phyloP scores from a whole-genome alignment of 495 filamentous ascomycete genomes.

The Aspergillus steynii region DNA sequence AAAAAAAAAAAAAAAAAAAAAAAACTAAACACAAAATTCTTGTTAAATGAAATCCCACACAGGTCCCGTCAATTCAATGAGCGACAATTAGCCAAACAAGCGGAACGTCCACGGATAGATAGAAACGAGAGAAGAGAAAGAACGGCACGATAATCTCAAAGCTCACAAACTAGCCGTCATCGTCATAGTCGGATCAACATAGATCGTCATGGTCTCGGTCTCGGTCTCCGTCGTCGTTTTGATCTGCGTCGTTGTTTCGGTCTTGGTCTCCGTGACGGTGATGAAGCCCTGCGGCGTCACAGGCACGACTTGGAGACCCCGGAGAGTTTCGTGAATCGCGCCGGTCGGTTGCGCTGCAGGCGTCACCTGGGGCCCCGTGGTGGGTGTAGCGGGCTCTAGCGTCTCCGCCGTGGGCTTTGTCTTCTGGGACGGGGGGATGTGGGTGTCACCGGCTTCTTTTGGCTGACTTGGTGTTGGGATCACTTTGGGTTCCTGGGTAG shows the following conservation, averaged over 20 bases:
- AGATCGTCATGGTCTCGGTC: background rate
- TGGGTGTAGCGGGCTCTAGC: no score
- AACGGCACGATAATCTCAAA: no score
- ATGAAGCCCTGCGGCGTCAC: conserved; percentile 3
- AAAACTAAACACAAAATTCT: no score
- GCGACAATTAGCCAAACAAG: no score
- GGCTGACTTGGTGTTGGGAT: background rate
- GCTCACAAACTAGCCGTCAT: conserved; percentile 1
- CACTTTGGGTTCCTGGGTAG: background rate
- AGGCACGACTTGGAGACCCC: background rate
- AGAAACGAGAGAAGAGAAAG: no score
- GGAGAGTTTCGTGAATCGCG: background rate
- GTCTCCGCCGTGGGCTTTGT: background rate
- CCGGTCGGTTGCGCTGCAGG: background rate
- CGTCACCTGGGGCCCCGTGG: no score
- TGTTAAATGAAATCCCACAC: no score
- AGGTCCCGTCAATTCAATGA: no score
- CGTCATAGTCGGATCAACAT: conserved; percentile 8
- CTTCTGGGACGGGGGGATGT: background rate
- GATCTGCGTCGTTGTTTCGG: conserved; percentile 14
- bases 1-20: no score
- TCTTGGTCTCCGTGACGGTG: conserved; percentile 13
- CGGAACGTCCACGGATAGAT: no score
- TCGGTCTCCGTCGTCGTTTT: conserved; percentile 15
- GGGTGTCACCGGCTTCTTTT: background rate